Conservation (phyloP, 2,329 filamentous ascomycete species). For the Sordariomycetes sp. region DNA sequence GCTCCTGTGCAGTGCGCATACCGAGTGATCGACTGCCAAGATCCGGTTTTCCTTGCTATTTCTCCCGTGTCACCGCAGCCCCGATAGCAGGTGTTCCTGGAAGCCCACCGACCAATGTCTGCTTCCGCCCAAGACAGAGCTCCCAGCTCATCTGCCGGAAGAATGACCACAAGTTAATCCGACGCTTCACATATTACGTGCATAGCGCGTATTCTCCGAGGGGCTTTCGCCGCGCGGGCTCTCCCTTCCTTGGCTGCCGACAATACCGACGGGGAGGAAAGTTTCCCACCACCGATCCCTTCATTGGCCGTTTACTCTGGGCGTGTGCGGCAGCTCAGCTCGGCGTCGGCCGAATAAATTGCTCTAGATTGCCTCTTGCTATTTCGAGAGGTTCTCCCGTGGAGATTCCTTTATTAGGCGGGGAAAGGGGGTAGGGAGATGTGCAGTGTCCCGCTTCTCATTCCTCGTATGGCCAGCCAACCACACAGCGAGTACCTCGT, state of each 20-base stretch:
- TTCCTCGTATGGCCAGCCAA: neutral
- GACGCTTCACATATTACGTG: neutral
- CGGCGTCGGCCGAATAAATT: neutral
- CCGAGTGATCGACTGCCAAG: no score
- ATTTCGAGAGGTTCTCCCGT: neutral
- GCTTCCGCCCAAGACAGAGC: no score
- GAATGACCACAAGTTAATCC: neutral
- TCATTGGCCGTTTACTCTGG: neutral
- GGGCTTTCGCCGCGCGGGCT: no score
- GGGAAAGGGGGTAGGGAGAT: neutral
- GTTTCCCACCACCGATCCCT: neutral
- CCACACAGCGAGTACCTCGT: no score
- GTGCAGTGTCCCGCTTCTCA: neutral
- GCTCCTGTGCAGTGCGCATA: neutral
- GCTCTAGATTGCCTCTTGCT: neutral
- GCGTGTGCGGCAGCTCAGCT: neutral
- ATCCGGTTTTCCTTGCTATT: no score
- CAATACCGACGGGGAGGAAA: neutral
- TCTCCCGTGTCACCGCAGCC: no score
- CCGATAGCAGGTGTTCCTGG: no score
- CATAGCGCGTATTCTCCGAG: neutral
- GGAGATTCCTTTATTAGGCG: neutral
- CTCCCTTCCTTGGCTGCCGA: neutral
- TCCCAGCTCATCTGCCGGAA: no score
- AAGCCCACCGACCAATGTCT: no score